These are phyloP conservation scores for Apiosordaria backusii DNA, from an alignment of 495 filamentous ascomycete genomes.

Conservation along the genomic window DNA sequence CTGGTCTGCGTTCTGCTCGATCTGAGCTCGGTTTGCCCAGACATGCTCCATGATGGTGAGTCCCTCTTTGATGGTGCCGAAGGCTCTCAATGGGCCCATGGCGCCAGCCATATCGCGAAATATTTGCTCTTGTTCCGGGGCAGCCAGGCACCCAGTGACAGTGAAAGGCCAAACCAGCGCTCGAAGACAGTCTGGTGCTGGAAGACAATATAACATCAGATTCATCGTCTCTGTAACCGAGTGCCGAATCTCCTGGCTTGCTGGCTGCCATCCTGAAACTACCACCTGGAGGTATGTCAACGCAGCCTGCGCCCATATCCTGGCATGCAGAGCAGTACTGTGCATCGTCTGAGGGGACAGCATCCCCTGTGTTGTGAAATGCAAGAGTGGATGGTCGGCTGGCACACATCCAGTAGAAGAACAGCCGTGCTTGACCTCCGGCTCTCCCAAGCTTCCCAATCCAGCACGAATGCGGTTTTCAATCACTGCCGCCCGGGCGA, in stretches of 20 bases:
- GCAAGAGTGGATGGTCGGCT: conserved; percentile 13
- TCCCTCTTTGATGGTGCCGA: conserved; percentile 47
- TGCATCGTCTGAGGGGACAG: conserved; percentile 3
- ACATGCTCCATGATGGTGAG: conserved; percentile 50
- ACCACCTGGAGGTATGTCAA: conserved; percentile 49
- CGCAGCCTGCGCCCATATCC: conserved; percentile 48
- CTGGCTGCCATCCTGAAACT: conserved; percentile 53
- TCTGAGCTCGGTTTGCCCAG: conserved; percentile 40
- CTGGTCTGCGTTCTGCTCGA: conserved; percentile 28
- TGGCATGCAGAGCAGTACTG: conserved; percentile 20
- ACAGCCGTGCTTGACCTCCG: conserved; percentile 3
- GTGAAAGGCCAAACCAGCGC: conserved; percentile 51
- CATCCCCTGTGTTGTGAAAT: conserved; percentile 9
- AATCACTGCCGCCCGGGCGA: conserved; percentile 40
- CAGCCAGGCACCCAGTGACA: conserved; percentile 51
- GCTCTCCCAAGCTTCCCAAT: conserved; percentile 19
- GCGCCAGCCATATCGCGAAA: conserved; percentile 39
- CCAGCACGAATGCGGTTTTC: conserved; percentile 33
- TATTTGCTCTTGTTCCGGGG: conserved; percentile 37
- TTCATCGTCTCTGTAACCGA: conserved; percentile 37
- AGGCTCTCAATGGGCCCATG: conserved; percentile 40
- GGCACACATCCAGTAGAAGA: conserved; percentile 1
- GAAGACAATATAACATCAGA: conserved; percentile 29
- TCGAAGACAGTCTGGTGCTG: conserved; percentile 29
- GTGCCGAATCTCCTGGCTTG: conserved; percentile 35